Percentiles rank a stretch among this genome's conserved stretches.
Conservation (phyloP, 2,329 filamentous ascomycete species). For the Neurospora sp. region DNA sequence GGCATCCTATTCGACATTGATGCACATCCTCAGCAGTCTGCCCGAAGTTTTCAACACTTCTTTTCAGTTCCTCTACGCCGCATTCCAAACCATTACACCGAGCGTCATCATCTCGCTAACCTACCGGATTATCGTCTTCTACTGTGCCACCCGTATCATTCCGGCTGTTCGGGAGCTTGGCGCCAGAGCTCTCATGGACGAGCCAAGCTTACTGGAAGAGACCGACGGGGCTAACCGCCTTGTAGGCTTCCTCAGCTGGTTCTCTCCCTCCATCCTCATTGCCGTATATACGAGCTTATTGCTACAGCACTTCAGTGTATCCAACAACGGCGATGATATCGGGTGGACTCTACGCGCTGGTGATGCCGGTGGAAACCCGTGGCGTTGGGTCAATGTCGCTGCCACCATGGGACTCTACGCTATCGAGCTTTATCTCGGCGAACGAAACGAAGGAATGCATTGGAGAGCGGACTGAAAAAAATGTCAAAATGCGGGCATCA, state of each 20-base stretch:
- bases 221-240: constrained; percentile 72
- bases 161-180: constrained; percentile 85
- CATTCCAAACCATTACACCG: constrained; percentile 89
- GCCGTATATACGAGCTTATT: constrained; percentile 93
- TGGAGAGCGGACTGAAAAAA: constrained; percentile 80
- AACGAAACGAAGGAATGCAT: constrained; percentile 68
- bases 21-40: constrained; percentile 75
- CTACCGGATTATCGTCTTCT: constrained; percentile 91
- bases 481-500: background rate
- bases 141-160: constrained; percentile 91
- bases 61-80: constrained; percentile 79
- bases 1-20: constrained; percentile 89
- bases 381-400: constrained; percentile 88
- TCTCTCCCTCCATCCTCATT: constrained; percentile 88
- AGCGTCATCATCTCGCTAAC: constrained; percentile 91
- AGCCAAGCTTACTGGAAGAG: constrained; percentile 70
- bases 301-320: constrained; percentile 82
- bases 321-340: constrained; percentile 52
- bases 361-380: constrained; percentile 73
- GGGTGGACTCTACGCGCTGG: constrained; percentile 83
- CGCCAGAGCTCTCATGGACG: constrained; percentile 71
- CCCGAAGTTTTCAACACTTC: constrained; percentile 75
- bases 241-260: constrained; percentile 80
- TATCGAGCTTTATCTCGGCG: constrained; percentile 79
- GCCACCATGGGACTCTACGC: constrained; percentile 85